phyloP scores from a whole-genome alignment of 257 asterid species.

The Misopates orontium region DNA sequence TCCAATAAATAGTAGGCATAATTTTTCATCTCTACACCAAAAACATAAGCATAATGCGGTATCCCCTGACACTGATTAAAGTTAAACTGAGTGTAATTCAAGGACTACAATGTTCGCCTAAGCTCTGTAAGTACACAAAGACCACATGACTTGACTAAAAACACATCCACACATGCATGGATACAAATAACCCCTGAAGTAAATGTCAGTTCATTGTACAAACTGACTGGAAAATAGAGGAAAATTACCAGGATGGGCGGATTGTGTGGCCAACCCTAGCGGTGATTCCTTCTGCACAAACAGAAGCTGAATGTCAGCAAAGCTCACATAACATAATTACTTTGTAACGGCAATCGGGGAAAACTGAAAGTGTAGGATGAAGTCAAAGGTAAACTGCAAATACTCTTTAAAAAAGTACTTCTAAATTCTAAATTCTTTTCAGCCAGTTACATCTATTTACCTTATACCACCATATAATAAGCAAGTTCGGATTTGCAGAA shows the following conservation, averaged over 20 bases:
- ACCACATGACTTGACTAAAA: not conserved
- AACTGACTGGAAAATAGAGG: too few species aligned
- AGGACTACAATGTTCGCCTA: not conserved
- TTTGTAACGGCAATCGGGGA: not conserved
- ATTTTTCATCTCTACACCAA: not conserved
- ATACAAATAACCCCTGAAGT: not conserved
- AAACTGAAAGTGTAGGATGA: not conserved
- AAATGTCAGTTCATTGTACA: too few species aligned
- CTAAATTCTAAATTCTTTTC: not conserved
- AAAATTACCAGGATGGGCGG: slow-evolving; percentile 86
- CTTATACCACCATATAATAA: not conserved
- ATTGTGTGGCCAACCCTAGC: slow-evolving; percentile 60
- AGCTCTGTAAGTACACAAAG: not conserved
- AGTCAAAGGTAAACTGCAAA: not conserved
- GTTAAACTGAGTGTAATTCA: not conserved
- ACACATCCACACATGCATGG: not conserved
- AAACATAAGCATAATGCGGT: not conserved
- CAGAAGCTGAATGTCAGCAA: not conserved
- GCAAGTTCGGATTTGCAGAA: too few species aligned
- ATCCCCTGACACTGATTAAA: too few species aligned
- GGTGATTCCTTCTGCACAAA: slow-evolving; percentile 78
- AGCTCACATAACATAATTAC: too few species aligned
- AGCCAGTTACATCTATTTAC: not conserved
- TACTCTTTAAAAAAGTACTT: not conserved
- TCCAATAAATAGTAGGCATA: not conserved